phyloP scores from a whole-genome alignment of 805 yeast genomes.

The Clavispora phyllophila region DNA sequence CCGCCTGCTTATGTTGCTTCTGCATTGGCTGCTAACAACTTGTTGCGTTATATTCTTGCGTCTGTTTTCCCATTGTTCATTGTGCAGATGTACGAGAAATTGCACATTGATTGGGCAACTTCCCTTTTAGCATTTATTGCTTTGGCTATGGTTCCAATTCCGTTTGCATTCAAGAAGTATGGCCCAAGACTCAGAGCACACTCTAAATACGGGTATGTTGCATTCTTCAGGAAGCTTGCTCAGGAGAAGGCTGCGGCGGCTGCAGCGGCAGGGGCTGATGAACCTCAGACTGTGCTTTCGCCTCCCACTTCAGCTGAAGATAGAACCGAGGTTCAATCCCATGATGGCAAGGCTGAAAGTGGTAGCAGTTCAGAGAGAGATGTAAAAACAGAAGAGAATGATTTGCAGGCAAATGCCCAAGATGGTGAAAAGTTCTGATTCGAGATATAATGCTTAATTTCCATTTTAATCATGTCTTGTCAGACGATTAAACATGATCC shows the following conservation, averaged over 20 bases:
- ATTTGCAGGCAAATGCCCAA: background rate
- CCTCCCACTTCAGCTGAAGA: background rate
- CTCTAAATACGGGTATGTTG: conserved; percentile 59
- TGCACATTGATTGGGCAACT: conserved; percentile 78
- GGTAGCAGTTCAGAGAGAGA: background rate
- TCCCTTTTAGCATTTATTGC: conserved; percentile 62
- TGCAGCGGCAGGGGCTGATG: conserved; percentile 2
- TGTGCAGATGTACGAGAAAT: conserved; percentile 70
- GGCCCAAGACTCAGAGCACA: conserved; percentile 53
- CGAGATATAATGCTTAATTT: background rate
- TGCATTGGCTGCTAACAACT: conserved; percentile 85
- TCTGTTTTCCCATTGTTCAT: conserved; percentile 83
- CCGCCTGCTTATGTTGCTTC: conserved; percentile 78
- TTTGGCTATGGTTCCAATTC: conserved; percentile 67
- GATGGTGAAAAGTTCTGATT: background rate
- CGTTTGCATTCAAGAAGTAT: conserved; percentile 59
- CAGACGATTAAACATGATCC: background rate
- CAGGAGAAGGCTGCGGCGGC: conserved; percentile 17
- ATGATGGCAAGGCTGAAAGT: background rate
- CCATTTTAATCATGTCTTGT: background rate
- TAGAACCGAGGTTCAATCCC: background rate
- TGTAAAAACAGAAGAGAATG: background rate
- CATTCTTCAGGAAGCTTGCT: conserved; percentile 24
- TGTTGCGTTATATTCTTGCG: conserved; percentile 69
- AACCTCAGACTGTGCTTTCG: background rate